phyloP scores from a whole-genome alignment of 169 alveolate species.

The Theileria annulata region DNA sequence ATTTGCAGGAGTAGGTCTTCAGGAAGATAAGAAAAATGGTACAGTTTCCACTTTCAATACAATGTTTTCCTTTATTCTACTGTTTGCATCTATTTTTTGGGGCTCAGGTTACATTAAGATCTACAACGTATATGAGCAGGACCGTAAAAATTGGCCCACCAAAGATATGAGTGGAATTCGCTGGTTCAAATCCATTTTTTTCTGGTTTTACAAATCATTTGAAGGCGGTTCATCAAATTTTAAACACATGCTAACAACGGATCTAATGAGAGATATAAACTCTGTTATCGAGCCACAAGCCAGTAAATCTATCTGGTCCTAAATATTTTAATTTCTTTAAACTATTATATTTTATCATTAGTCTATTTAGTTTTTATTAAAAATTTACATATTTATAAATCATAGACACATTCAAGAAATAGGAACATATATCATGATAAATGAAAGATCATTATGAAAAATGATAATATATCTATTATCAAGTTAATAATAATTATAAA shows the following conservation, averaged over 20 bases:
- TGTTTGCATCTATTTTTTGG: constrained; percentile 1
- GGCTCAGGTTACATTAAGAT: constrained; percentile 33
- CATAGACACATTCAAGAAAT: background rate
- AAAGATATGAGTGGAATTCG: background rate
- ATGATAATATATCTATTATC: background rate
- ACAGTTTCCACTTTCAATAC: constrained; percentile 19
- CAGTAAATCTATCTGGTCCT: background rate
- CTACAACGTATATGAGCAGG: constrained; percentile 6
- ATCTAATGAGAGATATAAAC: constrained; percentile 13
- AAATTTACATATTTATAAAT: no score
- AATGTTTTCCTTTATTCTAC: constrained; percentile 19
- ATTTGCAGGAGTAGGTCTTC: constrained; percentile 26
- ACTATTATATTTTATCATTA: background rate
- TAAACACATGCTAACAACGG: background rate
- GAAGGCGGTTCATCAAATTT: constrained; percentile 8
- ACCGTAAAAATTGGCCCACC: constrained; percentile 24
- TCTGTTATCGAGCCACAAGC: background rate
- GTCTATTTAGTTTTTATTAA: no score
- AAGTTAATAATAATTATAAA: no score
- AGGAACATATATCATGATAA: no score
- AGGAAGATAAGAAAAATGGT: constrained; percentile 21
- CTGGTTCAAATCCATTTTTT: constrained; percentile 10
- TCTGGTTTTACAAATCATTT: constrained; percentile 9
- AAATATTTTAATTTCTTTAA: no score
- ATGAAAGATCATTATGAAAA: background rate